Conservation (phyloP, 495 filamentous ascomycete species). For the Trichoderma virens region DNA sequence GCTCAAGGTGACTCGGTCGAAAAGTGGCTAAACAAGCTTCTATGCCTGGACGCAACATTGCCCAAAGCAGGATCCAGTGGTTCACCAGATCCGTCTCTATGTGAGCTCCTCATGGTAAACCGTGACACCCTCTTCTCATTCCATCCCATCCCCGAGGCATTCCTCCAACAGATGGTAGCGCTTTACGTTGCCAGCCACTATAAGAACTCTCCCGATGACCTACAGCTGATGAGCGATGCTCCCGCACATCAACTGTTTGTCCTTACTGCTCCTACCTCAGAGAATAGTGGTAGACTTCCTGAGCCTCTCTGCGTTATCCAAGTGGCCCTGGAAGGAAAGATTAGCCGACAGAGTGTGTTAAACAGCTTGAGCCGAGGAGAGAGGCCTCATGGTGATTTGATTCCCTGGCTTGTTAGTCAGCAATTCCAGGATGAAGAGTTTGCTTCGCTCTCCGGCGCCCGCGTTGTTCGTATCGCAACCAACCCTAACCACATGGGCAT, state of each 20-base stretch:
- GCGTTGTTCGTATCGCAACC: conserved; percentile 90
- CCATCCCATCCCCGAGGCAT: conserved; percentile 92
- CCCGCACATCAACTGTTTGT: conserved; percentile 96
- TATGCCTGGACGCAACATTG: conserved; percentile 87
- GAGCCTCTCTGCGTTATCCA: conserved; percentile 95
- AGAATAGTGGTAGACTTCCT: conserved; percentile 68
- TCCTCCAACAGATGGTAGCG: conserved; percentile 96
- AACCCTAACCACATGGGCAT: conserved; percentile 86
- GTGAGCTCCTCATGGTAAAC: conserved; percentile 87
- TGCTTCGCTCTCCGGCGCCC: conserved; percentile 83
- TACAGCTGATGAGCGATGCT: conserved; percentile 96
- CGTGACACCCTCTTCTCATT: conserved; percentile 97
- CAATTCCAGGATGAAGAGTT: conserved; percentile 99
- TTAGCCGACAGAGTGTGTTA: conserved; percentile 85
- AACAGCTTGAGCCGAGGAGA: conserved; percentile 83
- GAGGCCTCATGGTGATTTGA: conserved; percentile 87
- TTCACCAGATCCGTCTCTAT: conserved; percentile 82
- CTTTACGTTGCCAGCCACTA: conserved; percentile 98
- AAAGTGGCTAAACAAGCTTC: conserved; percentile 89
- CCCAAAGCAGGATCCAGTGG: conserved; percentile 67
- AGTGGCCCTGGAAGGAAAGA: conserved; percentile 88
- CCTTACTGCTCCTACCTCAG: conserved; percentile 78
- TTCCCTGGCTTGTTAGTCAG: conserved; percentile 96
- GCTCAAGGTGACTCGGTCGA: conserved; percentile 85
- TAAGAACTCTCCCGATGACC: conserved; percentile 96